Percentiles rank a stretch among this genome's conserved stretches.
phyloP scores from a whole-genome alignment of 129 eudicot species.

The Erigeron canadensis region DNA sequence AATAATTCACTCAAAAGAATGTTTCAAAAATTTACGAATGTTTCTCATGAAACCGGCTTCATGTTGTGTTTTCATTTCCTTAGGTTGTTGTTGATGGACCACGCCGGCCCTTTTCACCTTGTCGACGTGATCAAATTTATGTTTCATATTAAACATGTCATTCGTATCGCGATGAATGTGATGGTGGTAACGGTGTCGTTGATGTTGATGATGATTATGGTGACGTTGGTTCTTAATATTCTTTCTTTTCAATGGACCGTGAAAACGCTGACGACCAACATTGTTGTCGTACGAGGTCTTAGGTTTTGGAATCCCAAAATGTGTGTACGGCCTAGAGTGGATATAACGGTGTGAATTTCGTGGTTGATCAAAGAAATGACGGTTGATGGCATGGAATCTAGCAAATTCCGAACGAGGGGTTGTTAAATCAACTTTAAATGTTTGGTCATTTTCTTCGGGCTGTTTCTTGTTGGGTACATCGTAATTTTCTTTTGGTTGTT shows the following conservation, averaged over 20 bases:
- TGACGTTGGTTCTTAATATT: conserved; percentile 12
- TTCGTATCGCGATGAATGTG: conserved; percentile 13
- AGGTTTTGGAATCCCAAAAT: not conserved
- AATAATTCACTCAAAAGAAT: conserved; percentile 30
- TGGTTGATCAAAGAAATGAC: conserved; percentile 25
- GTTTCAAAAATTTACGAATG: conserved; percentile 33
- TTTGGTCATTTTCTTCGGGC: not conserved
- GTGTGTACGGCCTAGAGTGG: conserved; percentile 16
- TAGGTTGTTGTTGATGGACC: conserved; percentile 8
- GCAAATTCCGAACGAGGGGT: conserved; percentile 29
- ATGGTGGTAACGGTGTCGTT: conserved; percentile 18
- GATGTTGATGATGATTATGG: conserved; percentile 15
- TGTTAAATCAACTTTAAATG: conserved; percentile 19
- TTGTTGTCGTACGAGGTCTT: conserved; percentile 13
- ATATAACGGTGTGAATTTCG: not conserved
- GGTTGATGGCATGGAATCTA: conserved; percentile 33
- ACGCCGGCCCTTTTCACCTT: conserved; percentile 7
- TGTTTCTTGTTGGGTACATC: not conserved
- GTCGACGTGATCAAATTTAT: not conserved
- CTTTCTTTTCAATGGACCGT: conserved; percentile 13
- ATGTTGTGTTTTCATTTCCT: conserved; percentile 13
- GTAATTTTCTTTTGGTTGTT: not conserved
- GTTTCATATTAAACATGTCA: conserved; percentile 12
- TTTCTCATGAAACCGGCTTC: conserved; percentile 29
- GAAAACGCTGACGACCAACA: not conserved